Evolutionary conservation across 2,329 filamentous ascomycete genomes (phyloP).

Genomic region (Cercospora citrullina): DNA sequence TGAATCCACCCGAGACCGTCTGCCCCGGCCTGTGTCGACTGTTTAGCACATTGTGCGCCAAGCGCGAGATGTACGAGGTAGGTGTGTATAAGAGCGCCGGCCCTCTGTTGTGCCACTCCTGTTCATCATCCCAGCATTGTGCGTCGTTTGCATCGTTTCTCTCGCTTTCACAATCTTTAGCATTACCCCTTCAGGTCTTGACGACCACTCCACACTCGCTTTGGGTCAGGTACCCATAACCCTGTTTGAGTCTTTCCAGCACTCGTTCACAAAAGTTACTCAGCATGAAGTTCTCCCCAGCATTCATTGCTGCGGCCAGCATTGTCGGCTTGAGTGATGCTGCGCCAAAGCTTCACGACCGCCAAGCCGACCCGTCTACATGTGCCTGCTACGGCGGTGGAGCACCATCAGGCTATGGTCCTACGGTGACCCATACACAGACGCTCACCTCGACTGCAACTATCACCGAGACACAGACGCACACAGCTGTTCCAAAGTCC

Average conservation of each 20-base stretch:
- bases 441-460: conserved; percentile 26
- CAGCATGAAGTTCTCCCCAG: conserved; percentile 40
- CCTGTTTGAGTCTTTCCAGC: conserved; percentile 15
- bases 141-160: neutral
- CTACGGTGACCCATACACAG: conserved; percentile 23
- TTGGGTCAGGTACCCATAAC: conserved; percentile 12
- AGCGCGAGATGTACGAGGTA: neutral
- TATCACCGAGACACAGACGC: conserved; percentile 14
- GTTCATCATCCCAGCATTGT: conserved; percentile 8
- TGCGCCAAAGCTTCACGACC: conserved; percentile 50
- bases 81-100: conserved; percentile 20
- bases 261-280: conserved; percentile 17
- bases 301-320: conserved; percentile 48
- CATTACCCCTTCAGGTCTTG: conserved; percentile 30
- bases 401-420: conserved; percentile 17
- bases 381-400: conserved; percentile 17
- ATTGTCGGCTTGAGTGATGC: conserved; percentile 50
- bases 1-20: conserved; percentile 13
- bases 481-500: conserved; percentile 17
- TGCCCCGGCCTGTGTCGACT: conserved; percentile 17
- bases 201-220: conserved; percentile 29
- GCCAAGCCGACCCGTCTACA: conserved; percentile 41
- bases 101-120: neutral
- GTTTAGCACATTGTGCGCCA: neutral
- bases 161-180: conserved; percentile 26